Percentiles rank a stretch among this genome's conserved stretches.
Conservation (phyloP, 352 stramenopile species). For the Lagenidium sp. region DNA sequence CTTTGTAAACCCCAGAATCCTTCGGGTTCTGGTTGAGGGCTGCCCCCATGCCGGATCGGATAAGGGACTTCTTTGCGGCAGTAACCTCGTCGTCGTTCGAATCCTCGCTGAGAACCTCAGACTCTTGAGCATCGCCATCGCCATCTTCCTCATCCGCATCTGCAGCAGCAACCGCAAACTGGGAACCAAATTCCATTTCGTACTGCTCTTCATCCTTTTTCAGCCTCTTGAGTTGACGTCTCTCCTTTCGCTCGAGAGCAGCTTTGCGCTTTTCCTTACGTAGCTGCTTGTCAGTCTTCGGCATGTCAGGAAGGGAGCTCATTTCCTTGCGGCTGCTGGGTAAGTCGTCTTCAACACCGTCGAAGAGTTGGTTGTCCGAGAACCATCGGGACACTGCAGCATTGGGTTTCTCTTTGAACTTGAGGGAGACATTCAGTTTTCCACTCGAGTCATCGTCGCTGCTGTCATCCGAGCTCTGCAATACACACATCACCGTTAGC, state of each 20-base stretch:
- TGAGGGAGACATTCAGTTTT: constrained; percentile 60
- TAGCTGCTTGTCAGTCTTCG: constrained; percentile 98
- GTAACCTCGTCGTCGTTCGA: constrained; percentile 28
- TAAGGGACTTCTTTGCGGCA: constrained; percentile 71
- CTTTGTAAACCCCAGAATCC: constrained; percentile 39
- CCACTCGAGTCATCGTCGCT: constrained; percentile 31
- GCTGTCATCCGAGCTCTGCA: constrained; percentile 76
- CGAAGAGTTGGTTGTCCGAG: constrained; percentile 76
- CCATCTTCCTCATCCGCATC: constrained; percentile 34
- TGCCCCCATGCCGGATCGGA: constrained; percentile 80
- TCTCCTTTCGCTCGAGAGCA: constrained; percentile 87
- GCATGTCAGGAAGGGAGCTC: constrained; percentile 75
- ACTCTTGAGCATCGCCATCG: constrained; percentile 13
- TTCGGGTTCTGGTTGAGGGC: constrained; percentile 19
- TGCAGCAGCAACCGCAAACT: constrained; percentile 46
- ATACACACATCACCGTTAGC: constrained; percentile 4
- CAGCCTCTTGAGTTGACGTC: constrained; percentile 59
- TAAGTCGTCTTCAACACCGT: constrained; percentile 41
- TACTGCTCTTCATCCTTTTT: constrained; percentile 84
- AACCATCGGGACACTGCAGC: constrained; percentile 79
- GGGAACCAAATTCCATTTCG: constrained; percentile 64
- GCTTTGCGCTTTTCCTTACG: constrained; percentile 97
- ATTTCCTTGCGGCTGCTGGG: constrained; percentile 8
- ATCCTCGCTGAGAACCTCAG: too few species aligned
- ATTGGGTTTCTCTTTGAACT: constrained; percentile 71